Evolutionary conservation across 2,329 filamentous ascomycete species (phyloP).

Genomic region (Cryphonectria japonica): DNA sequence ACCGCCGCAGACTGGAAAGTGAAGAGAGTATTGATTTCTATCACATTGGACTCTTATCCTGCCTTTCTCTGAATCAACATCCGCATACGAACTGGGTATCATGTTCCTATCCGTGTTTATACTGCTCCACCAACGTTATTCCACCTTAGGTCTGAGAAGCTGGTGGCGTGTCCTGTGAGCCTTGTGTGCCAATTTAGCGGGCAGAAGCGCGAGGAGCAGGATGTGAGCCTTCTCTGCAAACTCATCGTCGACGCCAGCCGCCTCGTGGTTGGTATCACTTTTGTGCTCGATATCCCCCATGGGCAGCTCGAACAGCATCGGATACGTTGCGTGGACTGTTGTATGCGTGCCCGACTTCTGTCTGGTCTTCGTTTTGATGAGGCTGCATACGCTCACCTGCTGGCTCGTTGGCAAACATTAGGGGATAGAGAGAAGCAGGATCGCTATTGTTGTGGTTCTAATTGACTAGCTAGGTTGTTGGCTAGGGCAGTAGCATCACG

Average conservation of each 20-base stretch:
- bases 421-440: background rate
- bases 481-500: background rate
- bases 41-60: background rate
- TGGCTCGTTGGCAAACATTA: background rate
- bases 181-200: background rate
- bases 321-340: background rate
- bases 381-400: background rate
- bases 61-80: background rate
- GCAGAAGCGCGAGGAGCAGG: background rate
- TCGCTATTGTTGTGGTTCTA: background rate
- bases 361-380: background rate
- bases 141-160: background rate
- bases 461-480: background rate
- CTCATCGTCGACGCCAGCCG: background rate
- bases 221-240: background rate
- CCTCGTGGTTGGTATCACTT: background rate
- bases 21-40: background rate
- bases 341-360: background rate
- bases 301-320: background rate
- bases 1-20: background rate
- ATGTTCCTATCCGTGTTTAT: no score
- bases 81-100: no score
- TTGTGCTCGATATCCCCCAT: no score
- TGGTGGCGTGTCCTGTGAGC: background rate
- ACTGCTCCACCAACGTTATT: no score